phyloP scores from a whole-genome alignment of 2,329 filamentous ascomycete species.

The Colletotrichum echinochloae region DNA sequence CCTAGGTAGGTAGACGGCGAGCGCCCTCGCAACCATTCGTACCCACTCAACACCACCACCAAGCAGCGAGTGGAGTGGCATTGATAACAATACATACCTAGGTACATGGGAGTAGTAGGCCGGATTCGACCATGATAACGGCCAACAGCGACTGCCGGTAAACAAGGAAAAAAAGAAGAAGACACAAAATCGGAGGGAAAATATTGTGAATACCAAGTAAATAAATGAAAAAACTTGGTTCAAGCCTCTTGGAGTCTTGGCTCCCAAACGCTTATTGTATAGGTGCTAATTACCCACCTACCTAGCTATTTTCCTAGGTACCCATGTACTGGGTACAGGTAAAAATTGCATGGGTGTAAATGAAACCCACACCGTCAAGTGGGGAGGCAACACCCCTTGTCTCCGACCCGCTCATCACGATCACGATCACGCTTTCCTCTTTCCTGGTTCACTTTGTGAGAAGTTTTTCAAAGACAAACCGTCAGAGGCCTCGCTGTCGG shows the following conservation, averaged over 20 bases:
- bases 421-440: constrained; percentile 25
- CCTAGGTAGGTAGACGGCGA: not conserved
- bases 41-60: not conserved
- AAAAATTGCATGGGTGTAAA: not conserved
- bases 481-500: not conserved
- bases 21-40: not conserved
- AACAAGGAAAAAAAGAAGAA: not conserved
- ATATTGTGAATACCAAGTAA: too few relatives aligned
- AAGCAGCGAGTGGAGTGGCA: not conserved
- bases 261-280: not conserved
- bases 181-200: too few relatives aligned
- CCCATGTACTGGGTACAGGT: too few relatives aligned
- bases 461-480: not conserved
- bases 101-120: not conserved
- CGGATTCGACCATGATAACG: not conserved
- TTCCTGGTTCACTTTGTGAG: not conserved
- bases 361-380: not conserved
- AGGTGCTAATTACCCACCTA: too few relatives aligned
- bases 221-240: too few relatives aligned
- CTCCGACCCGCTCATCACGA: constrained; percentile 32
- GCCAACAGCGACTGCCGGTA: too few relatives aligned
- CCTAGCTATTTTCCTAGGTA: too few relatives aligned
- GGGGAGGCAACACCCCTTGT: constrained; percentile 16
- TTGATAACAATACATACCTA: too few relatives aligned
- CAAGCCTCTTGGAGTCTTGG: too few relatives aligned